Evolutionary conservation across 1,284 basidiomycete genomes (phyloP).

Genomic region (Trichosporon coremiiforme): DNA sequence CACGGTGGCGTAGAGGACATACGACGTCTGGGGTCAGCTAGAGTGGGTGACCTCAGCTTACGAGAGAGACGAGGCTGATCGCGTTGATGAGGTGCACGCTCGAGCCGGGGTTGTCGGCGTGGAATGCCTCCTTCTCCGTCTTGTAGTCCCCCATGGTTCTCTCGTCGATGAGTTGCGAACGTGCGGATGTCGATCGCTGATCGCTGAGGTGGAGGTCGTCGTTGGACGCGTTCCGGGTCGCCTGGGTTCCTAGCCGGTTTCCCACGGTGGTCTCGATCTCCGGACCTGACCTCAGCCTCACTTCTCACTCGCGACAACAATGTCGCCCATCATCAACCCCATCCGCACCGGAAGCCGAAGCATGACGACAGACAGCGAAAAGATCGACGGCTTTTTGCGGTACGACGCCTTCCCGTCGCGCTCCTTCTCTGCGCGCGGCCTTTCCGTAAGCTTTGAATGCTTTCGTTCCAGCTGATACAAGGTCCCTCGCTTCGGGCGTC

Average conservation of each 20-base stretch:
- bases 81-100: conserved; percentile 73
- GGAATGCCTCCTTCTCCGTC: conserved; percentile 80
- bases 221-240: neutral
- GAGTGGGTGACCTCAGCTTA: conserved; percentile 57
- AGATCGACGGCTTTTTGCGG: conserved; percentile 28
- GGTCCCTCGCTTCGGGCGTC: conserved; percentile 33
- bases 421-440: conserved; percentile 34
- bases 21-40: conserved; percentile 63
- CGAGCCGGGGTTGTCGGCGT: conserved; percentile 76
- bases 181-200: neutral
- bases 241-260: neutral
- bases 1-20: conserved; percentile 67
- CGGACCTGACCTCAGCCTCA: neutral
- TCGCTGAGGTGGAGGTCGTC: neutral
- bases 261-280: neutral
- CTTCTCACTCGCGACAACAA: conserved; percentile 2
- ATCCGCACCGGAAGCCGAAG: neutral
- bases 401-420: conserved; percentile 36
- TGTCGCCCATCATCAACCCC: neutral
- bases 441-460: conserved; percentile 29
- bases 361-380: conserved; percentile 6
- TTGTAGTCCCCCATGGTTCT: conserved; percentile 66
- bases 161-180: neutral
- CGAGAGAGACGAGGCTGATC: conserved; percentile 71
- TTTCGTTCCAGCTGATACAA: conserved; percentile 19